Evolutionary conservation across 2,329 filamentous ascomycete species (phyloP), one percentile per base, ranked within the genome.

Genomic region (Neonectria coccinea): DNA sequence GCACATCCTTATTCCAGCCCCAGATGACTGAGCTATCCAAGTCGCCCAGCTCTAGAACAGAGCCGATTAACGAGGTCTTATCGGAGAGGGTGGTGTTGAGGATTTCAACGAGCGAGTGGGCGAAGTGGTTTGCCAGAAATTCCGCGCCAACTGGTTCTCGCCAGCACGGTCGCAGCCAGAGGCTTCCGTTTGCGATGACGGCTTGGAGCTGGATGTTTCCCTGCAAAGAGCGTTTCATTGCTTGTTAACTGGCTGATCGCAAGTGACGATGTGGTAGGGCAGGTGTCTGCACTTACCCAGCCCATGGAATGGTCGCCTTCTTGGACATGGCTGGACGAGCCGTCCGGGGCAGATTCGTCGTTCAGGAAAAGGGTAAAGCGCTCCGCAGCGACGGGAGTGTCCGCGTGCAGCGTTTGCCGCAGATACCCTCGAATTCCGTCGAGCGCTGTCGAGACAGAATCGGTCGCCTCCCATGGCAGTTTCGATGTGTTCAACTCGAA

Each of bases 121-220:
- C 62, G 33, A 73, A 71, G 55, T 73, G 70, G 54, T 70, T 71
- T 18, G 70, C 70, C 1, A 73, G 53, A 48, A 66, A 73, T 47
- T 69, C 67, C 52, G 70, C 70, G 18, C 70, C 70, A 0, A 73
- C 52, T 14, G 70, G 70, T 51, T 73, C 70, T 44, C 69, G 70
- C 70, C 70, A 73, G 12, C 59, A 63, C 0, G 69, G 70, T 16
- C 59, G 67, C 2, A 73, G 58, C 56, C 64, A 73, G n/a, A 73
- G 66, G 20, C 51, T 57, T 4, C 67, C 67, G 0, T 70, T 54
- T 61, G 63, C 56, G 45, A 70, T 6, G n/a, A 53, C 62, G 20
- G 69, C 67, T 53, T 73, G 67, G 12, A 73, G 64, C 18, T 73
- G 70, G 2, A 73, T 63, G 22, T 73, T 73, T 61, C 70, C 70